phyloP scores from a whole-genome alignment of 306 rosid species.

The Trichosanthes cucumerina region DNA sequence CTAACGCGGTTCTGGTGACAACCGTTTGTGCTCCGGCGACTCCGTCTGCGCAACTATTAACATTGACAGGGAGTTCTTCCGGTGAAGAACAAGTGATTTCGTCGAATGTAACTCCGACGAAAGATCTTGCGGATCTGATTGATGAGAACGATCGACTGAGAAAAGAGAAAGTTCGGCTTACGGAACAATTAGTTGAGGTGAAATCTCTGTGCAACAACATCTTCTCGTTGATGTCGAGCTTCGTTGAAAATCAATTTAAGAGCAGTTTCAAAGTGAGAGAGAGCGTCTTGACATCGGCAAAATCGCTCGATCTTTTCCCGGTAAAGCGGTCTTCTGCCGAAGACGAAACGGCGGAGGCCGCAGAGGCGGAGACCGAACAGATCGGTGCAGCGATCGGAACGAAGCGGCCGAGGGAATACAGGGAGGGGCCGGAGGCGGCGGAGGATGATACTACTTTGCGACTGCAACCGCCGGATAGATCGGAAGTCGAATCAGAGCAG shows the following conservation, averaged over 20 bases:
- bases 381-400: constrained; percentile 57
- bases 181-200: constrained; percentile 60
- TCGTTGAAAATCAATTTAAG: constrained; percentile 24
- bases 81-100: constrained; percentile 66
- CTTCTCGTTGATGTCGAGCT: constrained; percentile 52
- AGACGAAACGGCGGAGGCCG: constrained; percentile 8
- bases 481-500: constrained; percentile 51
- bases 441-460: constrained; percentile 39
- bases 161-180: constrained; percentile 53
- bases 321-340: constrained; percentile 17
- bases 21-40: constrained; percentile 11
- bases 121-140: constrained; percentile 46
- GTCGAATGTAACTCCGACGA: constrained; percentile 43
- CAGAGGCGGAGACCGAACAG: constrained; percentile 24
- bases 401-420: constrained; percentile 48
- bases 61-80: constrained; percentile 62
- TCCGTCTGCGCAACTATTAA: constrained; percentile 18
- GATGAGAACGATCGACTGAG: constrained; percentile 82
- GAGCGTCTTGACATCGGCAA: constrained; percentile 24
- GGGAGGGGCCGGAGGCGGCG: neutral
- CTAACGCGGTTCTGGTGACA: constrained; percentile 5
- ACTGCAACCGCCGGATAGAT: constrained; percentile 24
- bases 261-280: constrained; percentile 25
- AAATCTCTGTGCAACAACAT: constrained; percentile 69
- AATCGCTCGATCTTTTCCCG: constrained; percentile 55